Evolutionary conservation across 2,329 filamentous ascomycete species (phyloP).

Genomic region (Cordyceps farinosa): DNA sequence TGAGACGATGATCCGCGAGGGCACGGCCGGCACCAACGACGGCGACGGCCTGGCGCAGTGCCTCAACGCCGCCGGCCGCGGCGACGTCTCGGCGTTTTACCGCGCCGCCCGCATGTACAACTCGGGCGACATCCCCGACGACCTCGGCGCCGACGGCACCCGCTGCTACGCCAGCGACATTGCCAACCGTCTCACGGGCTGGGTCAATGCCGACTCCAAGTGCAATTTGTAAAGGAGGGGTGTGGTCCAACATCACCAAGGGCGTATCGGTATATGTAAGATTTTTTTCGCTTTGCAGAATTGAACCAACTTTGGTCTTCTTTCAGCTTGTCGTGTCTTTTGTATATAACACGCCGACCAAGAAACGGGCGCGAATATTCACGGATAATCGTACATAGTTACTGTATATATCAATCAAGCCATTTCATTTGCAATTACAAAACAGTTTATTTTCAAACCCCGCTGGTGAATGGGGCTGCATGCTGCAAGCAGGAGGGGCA

Average conservation of each 20-base stretch:
- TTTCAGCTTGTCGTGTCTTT: too few relatives aligned
- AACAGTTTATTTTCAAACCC: too few relatives aligned
- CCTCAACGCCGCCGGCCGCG: conserved; percentile 28
- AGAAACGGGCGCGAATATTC: too few relatives aligned
- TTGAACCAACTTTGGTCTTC: too few relatives aligned
- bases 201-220: conserved; percentile 19
- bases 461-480: too few relatives aligned
- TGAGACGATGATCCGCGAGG: conserved; percentile 35
- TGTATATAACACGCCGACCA: too few relatives aligned
- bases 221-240: conserved; percentile 21
- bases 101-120: conserved; percentile 47
- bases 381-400: too few relatives aligned
- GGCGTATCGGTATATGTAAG: too few relatives aligned
- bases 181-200: conserved; percentile 29
- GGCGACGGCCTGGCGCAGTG: conserved; percentile 41
- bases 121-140: conserved; percentile 34
- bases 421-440: too few relatives aligned
- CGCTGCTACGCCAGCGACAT: conserved; percentile 50
- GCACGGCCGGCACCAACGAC: conserved; percentile 36
- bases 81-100: conserved; percentile 40
- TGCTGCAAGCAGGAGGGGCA: too few relatives aligned
- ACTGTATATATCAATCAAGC: too few relatives aligned
- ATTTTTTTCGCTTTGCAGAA: too few relatives aligned
- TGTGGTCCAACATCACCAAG: background rate
- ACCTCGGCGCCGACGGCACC: conserved; percentile 39